Conservation (phyloP, 2,329 filamentous ascomycete genomes). For the Trichoderma sp. region DNA sequence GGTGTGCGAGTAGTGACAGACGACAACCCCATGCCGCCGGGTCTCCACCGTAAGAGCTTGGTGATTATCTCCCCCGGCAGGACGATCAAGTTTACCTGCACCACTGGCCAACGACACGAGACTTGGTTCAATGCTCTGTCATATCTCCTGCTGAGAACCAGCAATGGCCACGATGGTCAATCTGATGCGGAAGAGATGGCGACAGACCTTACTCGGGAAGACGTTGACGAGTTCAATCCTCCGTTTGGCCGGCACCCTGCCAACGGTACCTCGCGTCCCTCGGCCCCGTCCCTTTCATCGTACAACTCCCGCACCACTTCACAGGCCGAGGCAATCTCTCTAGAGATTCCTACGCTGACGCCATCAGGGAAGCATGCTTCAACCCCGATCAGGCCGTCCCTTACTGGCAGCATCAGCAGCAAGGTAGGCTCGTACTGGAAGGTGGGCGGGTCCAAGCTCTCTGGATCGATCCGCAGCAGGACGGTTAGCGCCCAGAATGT, state of each 20-base stretch:
- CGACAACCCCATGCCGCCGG: constrained; percentile 92
- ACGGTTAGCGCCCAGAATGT: constrained; percentile 43
- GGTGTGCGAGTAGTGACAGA: constrained; percentile 88
- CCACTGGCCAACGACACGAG: constrained; percentile 90
- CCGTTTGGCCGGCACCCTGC: constrained; percentile 40
- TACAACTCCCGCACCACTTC: constrained; percentile 74
- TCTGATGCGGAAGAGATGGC: constrained; percentile 59
- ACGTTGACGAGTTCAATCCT: constrained; percentile 81
- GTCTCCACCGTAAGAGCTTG: constrained; percentile 89
- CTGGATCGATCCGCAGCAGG: constrained; percentile 53
- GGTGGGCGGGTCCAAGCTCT: constrained; percentile 41
- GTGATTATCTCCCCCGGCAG: constrained; percentile 86
- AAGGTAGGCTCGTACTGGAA: constrained; percentile 61
- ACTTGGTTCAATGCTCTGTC: constrained; percentile 98
- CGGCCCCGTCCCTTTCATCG: constrained; percentile 68
- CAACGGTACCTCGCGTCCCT: constrained; percentile 44
- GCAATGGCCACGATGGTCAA: constrained; percentile 60
- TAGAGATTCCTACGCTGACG: constrained; percentile 56
- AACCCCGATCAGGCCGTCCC: constrained; percentile 31
- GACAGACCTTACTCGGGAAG: constrained; percentile 57
- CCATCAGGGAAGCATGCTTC: constrained; percentile 42
- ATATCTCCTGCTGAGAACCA: constrained; percentile 80
- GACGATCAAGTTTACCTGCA: constrained; percentile 88
- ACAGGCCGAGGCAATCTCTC: constrained; percentile 49
- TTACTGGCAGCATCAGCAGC: constrained; percentile 47